phyloP scores from a whole-genome alignment of 2,329 filamentous ascomycete genomes.

The Didymella exigua region DNA sequence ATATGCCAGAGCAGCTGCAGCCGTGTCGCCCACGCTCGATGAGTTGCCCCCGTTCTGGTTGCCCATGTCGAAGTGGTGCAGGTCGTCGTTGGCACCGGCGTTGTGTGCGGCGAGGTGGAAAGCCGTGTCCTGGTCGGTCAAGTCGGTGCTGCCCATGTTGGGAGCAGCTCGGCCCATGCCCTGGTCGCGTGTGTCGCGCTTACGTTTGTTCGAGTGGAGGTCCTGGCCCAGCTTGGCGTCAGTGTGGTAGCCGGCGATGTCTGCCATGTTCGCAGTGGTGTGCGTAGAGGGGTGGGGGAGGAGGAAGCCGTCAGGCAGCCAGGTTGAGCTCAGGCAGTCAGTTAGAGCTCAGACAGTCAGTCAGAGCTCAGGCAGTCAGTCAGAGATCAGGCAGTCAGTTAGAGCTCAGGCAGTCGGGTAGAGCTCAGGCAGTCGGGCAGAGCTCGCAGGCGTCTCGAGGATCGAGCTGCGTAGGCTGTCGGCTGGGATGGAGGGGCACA shows the following conservation, averaged over 20 bases:
- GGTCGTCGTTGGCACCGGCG: conserved; percentile 51
- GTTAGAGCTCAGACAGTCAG: too few species aligned
- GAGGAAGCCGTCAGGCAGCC: too few species aligned
- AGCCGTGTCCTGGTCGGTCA: conserved; percentile 47
- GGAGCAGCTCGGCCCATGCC: conserved; percentile 47
- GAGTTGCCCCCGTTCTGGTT: conserved; percentile 61
- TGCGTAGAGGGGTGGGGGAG: conserved; percentile 9
- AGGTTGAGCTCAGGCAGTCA: too few species aligned
- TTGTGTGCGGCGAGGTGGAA: conserved; percentile 50
- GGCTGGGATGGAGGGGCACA: conserved; percentile 4
- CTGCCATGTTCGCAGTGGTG: conserved; percentile 36
- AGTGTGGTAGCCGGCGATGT: conserved; percentile 48
- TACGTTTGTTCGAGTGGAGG: conserved; percentile 51
- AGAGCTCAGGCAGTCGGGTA: too few species aligned
- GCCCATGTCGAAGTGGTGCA: conserved; percentile 47
- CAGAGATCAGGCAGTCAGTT: too few species aligned
- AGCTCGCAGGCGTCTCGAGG: not conserved
- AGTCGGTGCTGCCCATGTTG: conserved; percentile 38
- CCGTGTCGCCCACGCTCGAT: conserved; percentile 62
- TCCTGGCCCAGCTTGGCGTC: conserved; percentile 44
- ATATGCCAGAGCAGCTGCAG: conserved; percentile 62
- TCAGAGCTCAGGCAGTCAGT: too few species aligned
- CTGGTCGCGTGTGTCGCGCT: conserved; percentile 54
- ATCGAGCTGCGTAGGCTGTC: not conserved
- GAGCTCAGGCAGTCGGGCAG: not conserved